These are phyloP conservation scores for Hygrophorus russula DNA, from an alignment of 768 basidiomycete genomes.

Conservation along the genomic window DNA sequence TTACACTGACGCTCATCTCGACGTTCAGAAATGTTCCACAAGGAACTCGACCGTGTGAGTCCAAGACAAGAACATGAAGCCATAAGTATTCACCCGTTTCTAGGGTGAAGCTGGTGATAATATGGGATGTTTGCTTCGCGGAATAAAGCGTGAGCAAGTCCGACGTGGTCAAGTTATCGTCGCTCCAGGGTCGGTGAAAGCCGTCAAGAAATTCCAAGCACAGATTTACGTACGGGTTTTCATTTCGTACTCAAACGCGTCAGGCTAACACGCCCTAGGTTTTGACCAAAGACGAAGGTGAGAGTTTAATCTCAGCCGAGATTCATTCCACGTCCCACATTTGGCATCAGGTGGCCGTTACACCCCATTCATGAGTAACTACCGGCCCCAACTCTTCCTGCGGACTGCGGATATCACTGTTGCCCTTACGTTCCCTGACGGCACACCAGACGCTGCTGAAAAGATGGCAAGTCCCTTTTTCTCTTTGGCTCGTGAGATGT, in stretches of 20 bases:
- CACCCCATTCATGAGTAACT: slow-evolving; percentile 88
- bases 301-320: neutral
- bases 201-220: slow-evolving; percentile 91
- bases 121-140: slow-evolving; percentile 95
- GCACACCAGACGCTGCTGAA: slow-evolving; percentile 66
- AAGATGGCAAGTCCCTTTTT: slow-evolving; percentile 56
- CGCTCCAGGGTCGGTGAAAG: slow-evolving; percentile 82
- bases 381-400: slow-evolving; percentile 91
- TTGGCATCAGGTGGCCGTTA: slow-evolving; percentile 53
- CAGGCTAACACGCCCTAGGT: slow-evolving; percentile 31
- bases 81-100: neutral
- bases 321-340: slow-evolving; percentile 8
- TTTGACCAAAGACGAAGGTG: slow-evolving; percentile 77
- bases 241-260: neutral
- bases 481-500: neutral
- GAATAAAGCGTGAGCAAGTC: slow-evolving; percentile 94
- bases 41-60: slow-evolving; percentile 86
- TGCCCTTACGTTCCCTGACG: slow-evolving; percentile 75
- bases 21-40: slow-evolving; percentile 93
- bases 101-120: slow-evolving; percentile 98
- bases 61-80: neutral
- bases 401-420: slow-evolving; percentile 93
- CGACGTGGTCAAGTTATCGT: slow-evolving; percentile 88
- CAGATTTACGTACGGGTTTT: slow-evolving; percentile 62
- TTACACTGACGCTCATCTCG: slow-evolving; percentile 2